These are phyloP conservation scores for Avicennia marina DNA, from an alignment of 257 asterid genomes.

Conservation along the genomic window DNA sequence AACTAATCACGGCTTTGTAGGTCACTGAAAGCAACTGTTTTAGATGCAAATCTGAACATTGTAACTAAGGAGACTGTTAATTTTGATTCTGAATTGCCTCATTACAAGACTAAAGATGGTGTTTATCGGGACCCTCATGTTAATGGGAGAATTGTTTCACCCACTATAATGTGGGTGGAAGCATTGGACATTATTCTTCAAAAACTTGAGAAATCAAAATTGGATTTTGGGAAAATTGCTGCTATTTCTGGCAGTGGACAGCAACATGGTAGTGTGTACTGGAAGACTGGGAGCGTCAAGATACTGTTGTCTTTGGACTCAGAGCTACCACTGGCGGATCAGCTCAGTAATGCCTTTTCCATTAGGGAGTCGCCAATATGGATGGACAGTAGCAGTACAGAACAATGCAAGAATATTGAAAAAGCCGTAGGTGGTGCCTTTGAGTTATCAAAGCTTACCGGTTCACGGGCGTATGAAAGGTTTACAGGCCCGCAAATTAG, in stretches of 20 bases:
- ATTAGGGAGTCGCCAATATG: slow-evolving; percentile 82
- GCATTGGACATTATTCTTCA: slow-evolving; percentile 73
- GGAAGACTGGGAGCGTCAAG: slow-evolving; percentile 69
- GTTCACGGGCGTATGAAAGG: slow-evolving; percentile 87
- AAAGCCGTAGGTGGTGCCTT: slow-evolving; percentile 79
- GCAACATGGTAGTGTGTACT: slow-evolving; percentile 96
- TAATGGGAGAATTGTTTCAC: slow-evolving; percentile 82
- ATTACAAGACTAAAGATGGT: slow-evolving; percentile 88
- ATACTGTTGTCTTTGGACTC: slow-evolving; percentile 58
- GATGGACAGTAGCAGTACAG: slow-evolving; percentile 92
- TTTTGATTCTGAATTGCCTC: slow-evolving; percentile 74
- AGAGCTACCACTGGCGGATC: slow-evolving; percentile 42
- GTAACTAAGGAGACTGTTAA: slow-evolving; percentile 63
- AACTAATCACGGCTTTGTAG: slow-evolving; percentile 33
- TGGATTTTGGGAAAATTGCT: slow-evolving; percentile 58
- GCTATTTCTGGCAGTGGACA: slow-evolving; percentile 98
- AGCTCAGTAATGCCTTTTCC: slow-evolving; percentile 66
- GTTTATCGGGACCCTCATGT: slow-evolving; percentile 60
- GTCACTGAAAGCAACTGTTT: slow-evolving; percentile 85
- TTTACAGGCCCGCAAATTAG: slow-evolving; percentile 91
- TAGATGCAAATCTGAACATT: slow-evolving; percentile 69
- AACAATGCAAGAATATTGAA: slow-evolving; percentile 78
- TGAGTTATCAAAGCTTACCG: slow-evolving; percentile 76
- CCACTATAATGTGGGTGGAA: slow-evolving; percentile 95
- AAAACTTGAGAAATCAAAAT: slow-evolving; percentile 52